Evolutionary conservation across 768 basidiomycete species (phyloP), one percentile per base, ranked within the genome.

Genomic region (Tephrocybe sp.): DNA sequence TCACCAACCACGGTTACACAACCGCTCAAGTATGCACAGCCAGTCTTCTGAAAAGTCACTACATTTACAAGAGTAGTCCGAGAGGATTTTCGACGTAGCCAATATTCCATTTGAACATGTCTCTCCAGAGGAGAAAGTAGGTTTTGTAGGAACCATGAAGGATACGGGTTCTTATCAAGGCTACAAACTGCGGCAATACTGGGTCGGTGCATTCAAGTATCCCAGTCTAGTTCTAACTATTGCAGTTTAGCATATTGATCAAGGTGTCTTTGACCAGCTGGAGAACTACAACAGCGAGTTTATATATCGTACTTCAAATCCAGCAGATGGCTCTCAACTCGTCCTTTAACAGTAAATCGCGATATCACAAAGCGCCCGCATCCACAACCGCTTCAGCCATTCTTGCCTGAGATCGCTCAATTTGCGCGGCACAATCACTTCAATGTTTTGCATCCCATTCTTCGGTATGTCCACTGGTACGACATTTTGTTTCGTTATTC

Each of bases 201-300:
- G 53, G 53, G 53, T 54, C 19, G 3, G 48, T 39, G 33, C 20
- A 3, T 4, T 6, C 3, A 11, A 7, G 3, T 8, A 23, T 26
- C 11, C 7, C 5, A n/a, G 9, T 45, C 7, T n/a, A n/a, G 26
- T 13, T 11, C n/a, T 20, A 13, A 1, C 12, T 22, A 16, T 35
- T n/a, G 16, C 5, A 23, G 3, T 19, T 17, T 39, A 87, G 84
- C 79, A 81, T 41, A 78, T 86, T 39, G 80, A 79, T 36, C 72
- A 72, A 12, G 85, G 84, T 5, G 79, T 87, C 20, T 72, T 63
- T 16, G 85, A 87, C 58, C 81, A 85, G 57, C 53, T 84, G 14
- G 84, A 87, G 57, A 68, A 77, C 50, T 85, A 86, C 59, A 82
- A 79, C 54, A 72, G 85, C 85, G 53, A 52, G 77, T 54, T n/a